Base-by-base conservation (phyloP, 2,329 filamentous ascomycete genomes). In the Alternaria sp. region DNA sequence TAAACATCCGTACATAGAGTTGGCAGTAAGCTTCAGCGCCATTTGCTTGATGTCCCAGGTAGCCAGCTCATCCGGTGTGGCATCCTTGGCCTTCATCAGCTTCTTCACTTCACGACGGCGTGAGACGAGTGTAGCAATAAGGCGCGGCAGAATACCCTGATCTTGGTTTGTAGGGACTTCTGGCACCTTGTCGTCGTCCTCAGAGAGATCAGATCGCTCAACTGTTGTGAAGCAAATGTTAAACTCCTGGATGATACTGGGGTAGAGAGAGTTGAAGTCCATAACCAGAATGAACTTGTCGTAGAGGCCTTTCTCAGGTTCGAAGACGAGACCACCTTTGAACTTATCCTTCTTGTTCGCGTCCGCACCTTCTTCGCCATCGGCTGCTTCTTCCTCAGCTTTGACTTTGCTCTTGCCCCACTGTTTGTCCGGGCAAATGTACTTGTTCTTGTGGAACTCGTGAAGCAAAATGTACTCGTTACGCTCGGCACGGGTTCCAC, bases 221-320 rank as follows among this genome's bases (percentile, higher is more conserved):
- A 99, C 93, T 0, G 96, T 99, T 2, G 95, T 99, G 79, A 99
- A 99, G 82, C 96, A 99, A 69, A 99, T 99, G 79, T 99, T 99
- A 81, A 89, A 99, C 84, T 99, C 96, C 74, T 99, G 96, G 61
- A 99, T 99, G 73, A 99, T 98, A 74, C 92, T 97, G 31, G 95
- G 95, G 72, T 99, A 99, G 62, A 99, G 83, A 70, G 93, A 97
- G 85, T 99, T 99, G 83, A 99, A 99, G 83, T 99, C 95, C 96
- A 99, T 99, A 78, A 99, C 96, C 55, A 99, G 86, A 53, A 99
- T 91, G 77, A 96, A 97, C 80, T 96, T 96, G 84, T 99, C 95
- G 74, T 99, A 99, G 4, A 99, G 85, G 17, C 96, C 95, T 78
- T 94, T 97, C 77, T 98, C 93, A 4, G 95, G 95, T 77, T 99